A percentile compares a stretch with the other conserved stretches of the same genome.
These are phyloP conservation scores for Pleurotus pulmonarius DNA, from an alignment of 768 basidiomycete genomes.

Conservation along the genomic window DNA sequence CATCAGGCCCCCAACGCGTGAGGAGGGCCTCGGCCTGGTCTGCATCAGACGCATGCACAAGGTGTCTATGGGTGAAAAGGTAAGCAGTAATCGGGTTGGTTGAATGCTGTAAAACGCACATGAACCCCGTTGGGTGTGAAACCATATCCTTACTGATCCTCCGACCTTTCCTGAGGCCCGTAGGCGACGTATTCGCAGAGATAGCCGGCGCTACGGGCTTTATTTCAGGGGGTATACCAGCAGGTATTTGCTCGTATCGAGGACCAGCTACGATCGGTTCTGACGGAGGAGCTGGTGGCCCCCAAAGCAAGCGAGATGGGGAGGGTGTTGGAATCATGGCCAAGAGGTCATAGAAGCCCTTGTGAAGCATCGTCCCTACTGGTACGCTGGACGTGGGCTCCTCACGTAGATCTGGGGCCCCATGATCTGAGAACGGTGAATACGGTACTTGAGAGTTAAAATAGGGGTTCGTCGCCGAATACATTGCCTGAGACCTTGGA, in stretches of 20 bases:
- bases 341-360: constrained; percentile 87
- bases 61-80: constrained; percentile 52
- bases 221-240: constrained; percentile 24
- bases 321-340: constrained; percentile 73
- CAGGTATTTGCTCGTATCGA: constrained; percentile 58
- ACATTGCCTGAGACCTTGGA: constrained; percentile 21
- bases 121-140: constrained; percentile 75
- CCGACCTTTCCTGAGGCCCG: constrained; percentile 46
- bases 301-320: constrained; percentile 65
- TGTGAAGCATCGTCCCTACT: constrained; percentile 74
- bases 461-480: constrained; percentile 30
- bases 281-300: constrained; percentile 29
- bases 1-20: constrained; percentile 85
- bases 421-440: constrained; percentile 33
- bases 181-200: constrained; percentile 13
- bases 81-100: constrained; percentile 10
- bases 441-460: constrained; percentile 30
- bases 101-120: constrained; percentile 50
- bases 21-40: constrained; percentile 86
- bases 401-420: constrained; percentile 35
- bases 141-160: constrained; percentile 89
- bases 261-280: constrained; percentile 58
- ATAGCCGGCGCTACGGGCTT: background rate
- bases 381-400: constrained; percentile 49
- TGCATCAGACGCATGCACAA: constrained; percentile 88